phyloP scores from a whole-genome alignment of 1,139 yeast genomes.

The Yamadazyma sp. region DNA sequence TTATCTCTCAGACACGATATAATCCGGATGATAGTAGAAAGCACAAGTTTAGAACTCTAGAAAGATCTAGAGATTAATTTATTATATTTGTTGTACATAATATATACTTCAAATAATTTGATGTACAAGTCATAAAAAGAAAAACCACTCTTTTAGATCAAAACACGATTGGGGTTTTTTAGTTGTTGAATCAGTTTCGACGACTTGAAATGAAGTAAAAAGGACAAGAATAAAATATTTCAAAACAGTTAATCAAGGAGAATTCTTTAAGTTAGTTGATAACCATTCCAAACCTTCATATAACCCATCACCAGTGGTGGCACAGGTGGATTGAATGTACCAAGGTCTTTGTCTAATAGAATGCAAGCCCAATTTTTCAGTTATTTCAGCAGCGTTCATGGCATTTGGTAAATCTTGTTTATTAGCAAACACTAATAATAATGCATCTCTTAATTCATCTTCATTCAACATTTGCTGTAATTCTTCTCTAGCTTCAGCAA shows the following conservation, averaged over 20 bases:
- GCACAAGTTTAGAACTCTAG: too few species aligned
- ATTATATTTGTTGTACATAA: constrained; percentile 2
- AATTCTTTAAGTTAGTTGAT: constrained; percentile 36
- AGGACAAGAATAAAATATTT: background rate
- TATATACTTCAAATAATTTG: constrained; percentile 1
- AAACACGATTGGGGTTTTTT: background rate
- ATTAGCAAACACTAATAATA: constrained; percentile 42
- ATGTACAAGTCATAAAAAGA: background rate
- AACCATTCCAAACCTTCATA: constrained; percentile 48
- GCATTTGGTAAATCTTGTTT: constrained; percentile 47
- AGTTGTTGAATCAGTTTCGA: background rate
- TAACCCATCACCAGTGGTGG: constrained; percentile 45
- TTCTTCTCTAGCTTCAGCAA: constrained; percentile 45
- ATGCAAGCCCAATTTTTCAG: constrained; percentile 44
- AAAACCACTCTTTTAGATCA: background rate
- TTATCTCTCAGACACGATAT: too few species aligned
- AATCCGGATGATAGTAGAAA: too few species aligned
- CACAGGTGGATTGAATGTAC: constrained; percentile 46
- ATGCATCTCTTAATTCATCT: constrained; percentile 44
- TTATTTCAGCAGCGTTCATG: constrained; percentile 46
- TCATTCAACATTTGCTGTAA: constrained; percentile 46
- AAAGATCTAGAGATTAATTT: constrained; percentile 1
- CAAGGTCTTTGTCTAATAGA: constrained; percentile 45
- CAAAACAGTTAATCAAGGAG: constrained; percentile 8
- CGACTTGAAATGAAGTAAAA: constrained; percentile 4